Base-by-base conservation (phyloP, 192 early-diverging fungal species). In the Podila clonocystis region DNA sequence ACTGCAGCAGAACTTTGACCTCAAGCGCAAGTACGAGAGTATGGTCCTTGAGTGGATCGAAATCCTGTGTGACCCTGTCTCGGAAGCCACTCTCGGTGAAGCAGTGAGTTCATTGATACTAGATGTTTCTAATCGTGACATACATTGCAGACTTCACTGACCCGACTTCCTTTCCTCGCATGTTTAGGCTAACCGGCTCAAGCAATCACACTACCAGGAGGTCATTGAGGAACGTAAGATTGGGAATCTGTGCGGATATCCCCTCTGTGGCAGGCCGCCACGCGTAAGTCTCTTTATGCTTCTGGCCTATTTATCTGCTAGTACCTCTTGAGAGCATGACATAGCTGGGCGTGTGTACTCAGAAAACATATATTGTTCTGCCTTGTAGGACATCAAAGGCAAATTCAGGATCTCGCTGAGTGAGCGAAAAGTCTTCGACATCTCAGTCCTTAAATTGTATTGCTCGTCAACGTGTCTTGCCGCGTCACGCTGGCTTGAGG, bases 351-450 rank as follows among this genome's bases (percentile, higher is more conserved):
- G 31, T 33, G 52, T 57, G 31, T 50, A 26, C 24, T 50, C 12
- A 41, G 5, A 30, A 58, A 34, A 26, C 12, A 58, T 15, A 58
- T 33, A 33, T n/a, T 65, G 34, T 48, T 22, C 24, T 17, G 9
- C 8, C 20, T 55, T 55, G 57, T 68, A 91, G 89, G 58, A 85
- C 41, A 71, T 83, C 41, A 83, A 84, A 63, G 87, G 87, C n/a
- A 75, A 75, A 70, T 96, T 87, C 70, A 84, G 89, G 29, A 95
- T 97, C 66, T 94, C 94, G 3, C 61, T 90, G 36, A 70, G 72
- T 3, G 88, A 90, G 29, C 87, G 91, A 45, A 95, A 96, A 82
- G 90, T 97, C 7, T 96, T 87, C 70, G 94, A 96, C 74, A 87
- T 91, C 4, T 85, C 89, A 0, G 90, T 92, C 52, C 83, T 93